A percentile compares a stretch with the other conserved stretches of the same genome.
Conservation (phyloP, 2,329 filamentous ascomycete species). For the Cytospora piceicola region DNA sequence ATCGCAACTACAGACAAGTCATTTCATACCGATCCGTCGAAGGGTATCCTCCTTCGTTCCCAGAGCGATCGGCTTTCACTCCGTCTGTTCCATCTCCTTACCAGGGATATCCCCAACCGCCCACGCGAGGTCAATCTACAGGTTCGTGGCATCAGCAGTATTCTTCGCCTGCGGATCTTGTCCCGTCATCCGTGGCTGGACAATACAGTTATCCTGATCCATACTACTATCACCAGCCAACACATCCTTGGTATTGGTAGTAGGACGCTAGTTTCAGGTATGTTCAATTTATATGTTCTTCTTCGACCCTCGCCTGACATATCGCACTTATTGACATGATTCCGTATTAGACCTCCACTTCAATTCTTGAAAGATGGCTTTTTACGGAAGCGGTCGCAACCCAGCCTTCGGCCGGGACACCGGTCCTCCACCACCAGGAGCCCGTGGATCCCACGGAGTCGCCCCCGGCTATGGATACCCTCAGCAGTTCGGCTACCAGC, state of each 20-base stretch:
- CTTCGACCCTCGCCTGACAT: accelerated
- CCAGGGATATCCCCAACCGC: not conserved
- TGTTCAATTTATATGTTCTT: not conserved
- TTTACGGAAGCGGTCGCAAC: slow-evolving; percentile 15
- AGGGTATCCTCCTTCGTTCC: not conserved
- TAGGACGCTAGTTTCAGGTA: not conserved
- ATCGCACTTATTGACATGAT: not conserved
- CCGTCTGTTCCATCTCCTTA: not conserved
- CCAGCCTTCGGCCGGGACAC: slow-evolving; percentile 18
- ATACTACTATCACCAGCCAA: not conserved
- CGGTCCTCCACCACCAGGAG: slow-evolving; percentile 14
- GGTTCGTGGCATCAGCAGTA: not conserved
- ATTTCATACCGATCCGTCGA: not conserved
- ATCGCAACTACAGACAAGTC: not conserved
- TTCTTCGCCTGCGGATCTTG: not conserved
- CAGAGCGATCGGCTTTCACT: not conserved
- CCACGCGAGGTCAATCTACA: not conserved
- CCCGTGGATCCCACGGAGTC: not conserved
- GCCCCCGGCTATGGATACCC: not conserved
- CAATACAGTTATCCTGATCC: not conserved
- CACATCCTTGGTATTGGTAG: not conserved
- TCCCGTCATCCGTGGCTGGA: not conserved
- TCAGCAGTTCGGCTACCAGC: not conserved
- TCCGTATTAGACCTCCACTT: not conserved
- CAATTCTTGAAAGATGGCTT: not conserved